Evolutionary conservation across 805 yeast species (phyloP).

Genomic region (Lipomyces spencermartinsiae): DNA sequence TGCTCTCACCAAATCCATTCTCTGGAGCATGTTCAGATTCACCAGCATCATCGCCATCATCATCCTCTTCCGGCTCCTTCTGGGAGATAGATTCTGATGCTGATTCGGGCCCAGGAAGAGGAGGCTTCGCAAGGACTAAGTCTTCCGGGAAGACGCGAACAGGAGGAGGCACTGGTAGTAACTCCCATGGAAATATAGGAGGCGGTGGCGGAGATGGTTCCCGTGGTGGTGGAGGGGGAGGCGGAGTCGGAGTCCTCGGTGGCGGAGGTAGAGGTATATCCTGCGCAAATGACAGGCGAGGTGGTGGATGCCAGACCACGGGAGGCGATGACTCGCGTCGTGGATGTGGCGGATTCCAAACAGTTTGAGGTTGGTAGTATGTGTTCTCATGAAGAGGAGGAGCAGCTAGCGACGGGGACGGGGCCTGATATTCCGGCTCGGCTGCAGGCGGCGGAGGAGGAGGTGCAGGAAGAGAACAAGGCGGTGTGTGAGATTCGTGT

Average conservation of each 20-base stretch:
- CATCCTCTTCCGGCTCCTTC: background rate
- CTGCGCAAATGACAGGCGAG: conserved; percentile 7
- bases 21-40: conserved; percentile 19
- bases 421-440: conserved; percentile 2
- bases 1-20: background rate
- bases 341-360: conserved; percentile 13
- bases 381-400: background rate
- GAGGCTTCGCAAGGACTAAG: background rate
- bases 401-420: conserved; percentile 8
- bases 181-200: conserved; percentile 39
- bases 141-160: conserved; percentile 36
- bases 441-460: conserved; percentile 11
- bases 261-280: background rate
- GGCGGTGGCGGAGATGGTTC: conserved; percentile 33
- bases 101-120: background rate
- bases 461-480: conserved; percentile 22
- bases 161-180: conserved; percentile 12
- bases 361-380: background rate
- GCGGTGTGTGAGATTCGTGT: background rate
- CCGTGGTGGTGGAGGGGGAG: conserved; percentile 18
- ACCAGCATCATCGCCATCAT: conserved; percentile 7
- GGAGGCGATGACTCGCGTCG: conserved; percentile 4
- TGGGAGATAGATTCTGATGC: background rate
- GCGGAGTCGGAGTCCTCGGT: background rate
- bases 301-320: conserved; percentile 23